Conservation (phyloP, 345 rosid genomes). For the Rhodomyrtus tomentosa region DNA sequence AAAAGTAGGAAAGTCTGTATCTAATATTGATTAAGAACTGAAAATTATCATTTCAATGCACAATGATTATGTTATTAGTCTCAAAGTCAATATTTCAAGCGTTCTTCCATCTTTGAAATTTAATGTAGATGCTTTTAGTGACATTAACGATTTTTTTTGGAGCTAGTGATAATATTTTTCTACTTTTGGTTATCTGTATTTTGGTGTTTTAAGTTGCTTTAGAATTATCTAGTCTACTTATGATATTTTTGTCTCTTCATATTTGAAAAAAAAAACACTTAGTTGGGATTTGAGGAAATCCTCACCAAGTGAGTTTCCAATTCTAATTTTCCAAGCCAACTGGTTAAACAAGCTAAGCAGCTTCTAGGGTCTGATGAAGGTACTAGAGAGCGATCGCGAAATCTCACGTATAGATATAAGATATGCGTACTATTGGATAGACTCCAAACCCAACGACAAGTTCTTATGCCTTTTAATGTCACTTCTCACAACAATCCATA, state of each 20-base stretch:
- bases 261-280: neutral
- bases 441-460: neutral
- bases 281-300: neutral
- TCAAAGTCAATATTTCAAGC: neutral
- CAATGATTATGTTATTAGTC: neutral
- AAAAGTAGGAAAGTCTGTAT: neutral
- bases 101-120: neutral
- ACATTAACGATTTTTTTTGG: neutral
- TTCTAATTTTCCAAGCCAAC: neutral
- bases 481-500: neutral
- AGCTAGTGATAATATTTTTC: neutral
- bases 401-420: neutral
- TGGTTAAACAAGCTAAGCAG: neutral
- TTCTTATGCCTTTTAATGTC: neutral
- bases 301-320: neutral
- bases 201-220: neutral
- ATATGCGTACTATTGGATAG: neutral
- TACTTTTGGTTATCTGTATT: neutral
- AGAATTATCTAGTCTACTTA: neutral
- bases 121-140: neutral
- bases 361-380: neutral
- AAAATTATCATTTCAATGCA: neutral
- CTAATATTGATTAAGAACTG: neutral
- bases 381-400: neutral
- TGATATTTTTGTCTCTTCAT: neutral